Evolutionary conservation across 164 flowering plant species (phyloP), one percentile per base, ranked within the genome.

Genomic region (Platanus orientalis): DNA sequence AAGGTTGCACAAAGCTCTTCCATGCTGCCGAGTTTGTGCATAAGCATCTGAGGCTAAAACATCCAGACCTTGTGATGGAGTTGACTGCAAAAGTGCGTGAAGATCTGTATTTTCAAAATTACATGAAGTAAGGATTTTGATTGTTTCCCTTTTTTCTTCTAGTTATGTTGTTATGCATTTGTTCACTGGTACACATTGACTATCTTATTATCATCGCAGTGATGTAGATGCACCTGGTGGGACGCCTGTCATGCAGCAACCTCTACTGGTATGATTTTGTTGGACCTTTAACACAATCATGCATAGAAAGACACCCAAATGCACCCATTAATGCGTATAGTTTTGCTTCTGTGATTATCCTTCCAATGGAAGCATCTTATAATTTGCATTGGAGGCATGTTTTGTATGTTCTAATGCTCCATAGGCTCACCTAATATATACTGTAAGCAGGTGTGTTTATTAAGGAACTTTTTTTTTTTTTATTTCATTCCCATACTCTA

Each of bases 221-320:
- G 99, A 95, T 75, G 64, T 90, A 42, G 80, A 92, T 82, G 96
- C 97, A 25, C 99, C 99, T 70, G 99, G 99, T 69, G 96, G 97
- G 25, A 83, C 82, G 14, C 99, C 97, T 74, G 79, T 90, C 19
- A 87, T 90, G 92, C 96, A 88, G 82, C 94, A 85, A 74, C 61
- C 90, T 50, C 29, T 76, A 32, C 79, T 50, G 86, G 96, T 95
- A 84, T 66, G 80, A 50, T 49, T 52, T 50, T 26, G 5, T 26
- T 9, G 40, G 36, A n/a, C 26, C 12, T n/a, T 16, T 64, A 58
- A n/a, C 10, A 30, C 24, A 6, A 11, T 1, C 42, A 44, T 20
- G 9, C 45, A 53, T 45, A 45, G 9, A 36, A 1, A 36, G 4
- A 36, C 12, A 36, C 42, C 9, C 9, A 36, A 7, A 36, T 7